These are phyloP conservation scores for Gossypium mustelinum DNA, from an alignment of 345 rosid species.

Conservation along the genomic window DNA sequence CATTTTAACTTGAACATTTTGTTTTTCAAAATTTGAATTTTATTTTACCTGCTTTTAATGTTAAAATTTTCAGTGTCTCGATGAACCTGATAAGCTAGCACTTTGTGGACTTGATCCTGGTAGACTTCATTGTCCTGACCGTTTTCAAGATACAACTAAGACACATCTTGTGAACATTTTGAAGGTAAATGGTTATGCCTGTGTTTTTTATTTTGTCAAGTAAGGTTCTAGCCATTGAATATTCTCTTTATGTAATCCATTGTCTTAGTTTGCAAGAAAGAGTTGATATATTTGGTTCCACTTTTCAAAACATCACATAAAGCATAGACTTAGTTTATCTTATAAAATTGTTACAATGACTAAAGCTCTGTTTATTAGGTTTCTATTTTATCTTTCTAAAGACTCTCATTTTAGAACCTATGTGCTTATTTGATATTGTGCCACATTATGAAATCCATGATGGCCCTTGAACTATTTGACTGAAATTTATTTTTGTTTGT, in stretches of 20 bases:
- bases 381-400: neutral
- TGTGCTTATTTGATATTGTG: neutral
- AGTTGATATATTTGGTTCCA: neutral
- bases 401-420: neutral
- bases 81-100: conserved; percentile 65
- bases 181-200: conserved; percentile 44
- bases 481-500: conserved; percentile 8
- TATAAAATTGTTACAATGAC: neutral
- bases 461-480: neutral
- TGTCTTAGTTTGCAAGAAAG: neutral
- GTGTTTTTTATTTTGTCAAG: neutral
- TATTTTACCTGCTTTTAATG: neutral
- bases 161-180: conserved; percentile 54
- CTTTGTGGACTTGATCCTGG: conserved; percentile 79
- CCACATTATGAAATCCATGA: neutral
- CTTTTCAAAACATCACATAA: neutral
- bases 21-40: neutral
- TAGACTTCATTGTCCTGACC: conserved; percentile 72
- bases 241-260: conserved; percentile 6
- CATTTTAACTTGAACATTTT: conserved; percentile 10
- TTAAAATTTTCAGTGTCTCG: conserved; percentile 52
- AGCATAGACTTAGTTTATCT: conserved; percentile 6
- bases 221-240: conserved; percentile 9
- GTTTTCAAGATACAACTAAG: conserved; percentile 68
- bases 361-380: neutral